Evolutionary conservation across 345 rosid genomes (phyloP), one percentile per base, ranked within the genome.

Genomic region (Noccaea bulbosa): DNA sequence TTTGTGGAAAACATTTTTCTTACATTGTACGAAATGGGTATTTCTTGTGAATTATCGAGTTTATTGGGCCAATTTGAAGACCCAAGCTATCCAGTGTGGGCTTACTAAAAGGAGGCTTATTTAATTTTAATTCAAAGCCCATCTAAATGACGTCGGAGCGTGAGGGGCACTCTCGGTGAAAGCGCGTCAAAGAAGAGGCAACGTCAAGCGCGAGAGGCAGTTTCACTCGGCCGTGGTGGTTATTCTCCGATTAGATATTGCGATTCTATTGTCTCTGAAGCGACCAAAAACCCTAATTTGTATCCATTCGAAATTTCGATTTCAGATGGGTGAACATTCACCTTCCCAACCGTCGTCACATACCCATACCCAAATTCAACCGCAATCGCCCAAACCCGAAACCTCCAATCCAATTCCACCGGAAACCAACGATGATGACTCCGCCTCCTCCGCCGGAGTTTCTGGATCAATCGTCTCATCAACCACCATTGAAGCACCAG

Each of bases 321-420:
- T 64, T 61, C 82, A 69, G 62, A 93, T 89, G 98, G 87, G 89
- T 73, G 97, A 89, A 70, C 91, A 78, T 70, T 69, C 80, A 72
- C 86, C 81, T 14, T 32, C 79, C 35, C 86, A 82, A 62, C 72
- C 81, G 45, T 80, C 82, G 4, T 41, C 81, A 4, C 83, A 78
- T 38, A 53, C 79, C 0, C 82, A 78, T 20, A 45, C 78, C 15
- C 83, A 76, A 41, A 59, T 53, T 0, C 80, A 67, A 57, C 72
- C 84, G 15, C 81, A 75, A 56, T 65, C 82, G 6, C 81, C 40
- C 75, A 51, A 49, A 43, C 78, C 27, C 79, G 67, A 69, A 55
- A 37, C 66, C 46, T 81, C 54, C 12, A 69, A 73, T n/a, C 81
- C 73, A 40, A 72, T 73, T 16, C 74, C 50, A 8, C 77, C 73